Evolutionary conservation across 2,329 filamentous ascomycete genomes (phyloP).

Genomic region (Macrophomina phaseolina): DNA sequence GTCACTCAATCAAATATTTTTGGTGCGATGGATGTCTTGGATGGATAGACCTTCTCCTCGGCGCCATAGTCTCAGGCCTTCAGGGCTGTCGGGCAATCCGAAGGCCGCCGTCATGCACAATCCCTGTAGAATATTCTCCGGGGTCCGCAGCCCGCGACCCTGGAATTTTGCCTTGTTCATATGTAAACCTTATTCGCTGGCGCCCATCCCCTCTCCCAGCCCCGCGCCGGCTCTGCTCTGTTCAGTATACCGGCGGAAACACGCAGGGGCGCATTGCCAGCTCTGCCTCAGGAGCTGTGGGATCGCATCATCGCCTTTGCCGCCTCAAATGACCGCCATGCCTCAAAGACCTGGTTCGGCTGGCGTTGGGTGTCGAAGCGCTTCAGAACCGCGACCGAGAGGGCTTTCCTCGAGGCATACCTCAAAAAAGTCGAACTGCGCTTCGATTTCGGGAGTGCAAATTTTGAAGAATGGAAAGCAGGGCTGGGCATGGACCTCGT

Average conservation of each 20-base stretch:
- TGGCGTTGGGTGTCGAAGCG: background rate
- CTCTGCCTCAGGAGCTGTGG: background rate
- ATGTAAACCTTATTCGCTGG: background rate
- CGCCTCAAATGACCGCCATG: background rate
- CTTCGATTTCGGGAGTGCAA: background rate
- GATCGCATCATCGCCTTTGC: background rate
- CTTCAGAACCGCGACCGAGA: background rate
- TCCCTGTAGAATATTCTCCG: background rate
- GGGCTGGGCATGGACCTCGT: background rate
- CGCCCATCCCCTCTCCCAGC: background rate
- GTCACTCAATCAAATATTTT: no score
- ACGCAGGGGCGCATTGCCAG: background rate
- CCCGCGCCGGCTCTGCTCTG: background rate
- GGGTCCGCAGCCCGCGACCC: background rate
- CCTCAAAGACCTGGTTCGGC: background rate
- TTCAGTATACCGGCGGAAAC: background rate
- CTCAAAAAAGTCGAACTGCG: background rate
- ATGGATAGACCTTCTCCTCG: no score
- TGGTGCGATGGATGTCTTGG: no score
- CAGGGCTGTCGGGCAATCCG: background rate
- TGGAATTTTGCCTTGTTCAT: background rate
- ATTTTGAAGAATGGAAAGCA: background rate
- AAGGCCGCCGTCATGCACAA: background rate
- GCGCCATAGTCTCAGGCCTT: no score
- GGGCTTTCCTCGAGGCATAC: background rate